phyloP scores from a whole-genome alignment of 108 stramenopile genomes.

The Cyclotella kingstonii region DNA sequence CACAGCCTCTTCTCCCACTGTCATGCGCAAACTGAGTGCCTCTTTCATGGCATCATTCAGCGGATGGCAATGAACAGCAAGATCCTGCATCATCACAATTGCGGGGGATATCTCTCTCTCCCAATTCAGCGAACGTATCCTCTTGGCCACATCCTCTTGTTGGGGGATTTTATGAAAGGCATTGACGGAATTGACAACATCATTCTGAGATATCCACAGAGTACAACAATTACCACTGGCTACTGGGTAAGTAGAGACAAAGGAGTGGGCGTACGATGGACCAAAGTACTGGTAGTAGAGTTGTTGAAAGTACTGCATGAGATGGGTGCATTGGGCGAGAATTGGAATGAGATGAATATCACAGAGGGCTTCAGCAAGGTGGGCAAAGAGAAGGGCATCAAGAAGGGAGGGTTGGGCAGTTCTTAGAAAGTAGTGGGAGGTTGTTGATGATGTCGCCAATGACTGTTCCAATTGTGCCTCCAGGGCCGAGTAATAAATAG shows the following conservation, averaged over 20 bases:
- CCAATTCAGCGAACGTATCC: neutral
- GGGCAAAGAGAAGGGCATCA: conserved; percentile 67
- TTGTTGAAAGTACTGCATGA: conserved; percentile 58
- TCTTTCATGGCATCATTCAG: conserved; percentile 47
- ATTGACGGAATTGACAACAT: conserved; percentile 52
- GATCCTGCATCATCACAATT: conserved; percentile 64
- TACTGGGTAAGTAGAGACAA: neutral
- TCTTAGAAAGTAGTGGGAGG: conserved; percentile 43
- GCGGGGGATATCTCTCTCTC: conserved; percentile 43
- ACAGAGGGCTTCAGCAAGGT: conserved; percentile 67
- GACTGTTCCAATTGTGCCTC: conserved; percentile 52
- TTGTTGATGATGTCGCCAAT: conserved; percentile 14
- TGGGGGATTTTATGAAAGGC: conserved; percentile 53
- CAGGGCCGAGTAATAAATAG: conserved; percentile 45
- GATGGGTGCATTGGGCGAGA: conserved; percentile 50
- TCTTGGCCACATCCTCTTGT: conserved; percentile 1
- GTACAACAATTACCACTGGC: conserved; percentile 5
- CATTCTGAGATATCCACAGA: conserved; percentile 52
- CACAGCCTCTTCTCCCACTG: conserved; percentile 34
- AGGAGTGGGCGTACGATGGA: conserved; percentile 4
- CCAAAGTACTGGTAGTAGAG: conserved; percentile 61
- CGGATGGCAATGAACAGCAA: conserved; percentile 59
- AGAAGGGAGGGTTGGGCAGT: conserved; percentile 46
- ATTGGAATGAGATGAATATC: conserved; percentile 69
- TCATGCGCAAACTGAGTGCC: conserved; percentile 23